phyloP scores from a whole-genome alignment of 2,329 filamentous ascomycete genomes.

The Acephala macrosclerotiorum region DNA sequence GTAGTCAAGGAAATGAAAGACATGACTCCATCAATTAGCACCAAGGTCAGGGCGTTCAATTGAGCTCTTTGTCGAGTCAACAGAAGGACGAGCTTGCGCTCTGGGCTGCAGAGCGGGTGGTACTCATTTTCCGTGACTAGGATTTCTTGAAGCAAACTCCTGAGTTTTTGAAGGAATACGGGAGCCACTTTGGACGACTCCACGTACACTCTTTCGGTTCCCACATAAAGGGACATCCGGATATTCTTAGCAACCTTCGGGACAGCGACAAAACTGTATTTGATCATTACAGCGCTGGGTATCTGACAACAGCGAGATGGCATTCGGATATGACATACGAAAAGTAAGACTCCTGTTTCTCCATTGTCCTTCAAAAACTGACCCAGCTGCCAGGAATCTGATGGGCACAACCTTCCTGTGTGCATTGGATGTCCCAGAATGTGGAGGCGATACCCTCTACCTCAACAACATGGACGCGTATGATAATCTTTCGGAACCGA shows the following conservation, averaged over 20 bases:
- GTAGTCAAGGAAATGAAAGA: conserved; percentile 6
- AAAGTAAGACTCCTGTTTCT: neutral
- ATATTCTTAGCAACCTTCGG: conserved; percentile 10
- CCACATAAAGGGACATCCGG: conserved; percentile 7
- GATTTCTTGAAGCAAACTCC: conserved; percentile 8
- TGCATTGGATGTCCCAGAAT: conserved; percentile 7
- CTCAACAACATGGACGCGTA: conserved; percentile 8
- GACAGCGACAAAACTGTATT: conserved; percentile 11
- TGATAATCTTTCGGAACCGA: conserved; percentile 6
- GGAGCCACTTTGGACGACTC: conserved; percentile 4
- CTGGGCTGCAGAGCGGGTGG: conserved; percentile 7
- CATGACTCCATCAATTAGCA: conserved; percentile 10
- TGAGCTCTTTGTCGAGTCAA: neutral
- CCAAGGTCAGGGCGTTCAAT: conserved; percentile 3
- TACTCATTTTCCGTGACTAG: conserved; percentile 6
- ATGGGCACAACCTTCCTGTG: conserved; percentile 9
- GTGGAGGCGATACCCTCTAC: conserved; percentile 10
- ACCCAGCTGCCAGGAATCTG: neutral
- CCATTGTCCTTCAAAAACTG: neutral
- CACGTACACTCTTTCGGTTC: conserved; percentile 6
- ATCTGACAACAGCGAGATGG: conserved; percentile 12
- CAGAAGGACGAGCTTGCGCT: conserved; percentile 12
- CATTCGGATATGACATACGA: conserved; percentile 9
- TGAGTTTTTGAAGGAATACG: conserved; percentile 9
- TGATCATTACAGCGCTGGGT: conserved; percentile 9